phyloP scores from a whole-genome alignment of 2,329 filamentous ascomycete genomes.

The Pseudogymnoascus sp. region DNA sequence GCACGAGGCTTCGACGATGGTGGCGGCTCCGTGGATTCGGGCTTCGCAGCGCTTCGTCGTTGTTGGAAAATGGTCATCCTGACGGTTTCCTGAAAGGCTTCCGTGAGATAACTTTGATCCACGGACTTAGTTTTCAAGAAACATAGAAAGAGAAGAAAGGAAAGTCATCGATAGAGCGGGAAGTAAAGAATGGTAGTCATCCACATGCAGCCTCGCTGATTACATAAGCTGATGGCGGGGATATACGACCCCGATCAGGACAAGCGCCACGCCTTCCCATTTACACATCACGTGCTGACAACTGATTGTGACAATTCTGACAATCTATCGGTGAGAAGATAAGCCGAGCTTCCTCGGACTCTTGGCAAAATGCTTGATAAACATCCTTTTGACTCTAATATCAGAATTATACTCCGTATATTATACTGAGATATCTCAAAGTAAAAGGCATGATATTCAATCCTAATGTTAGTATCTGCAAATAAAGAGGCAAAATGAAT shows the following conservation, averaged over 20 bases:
- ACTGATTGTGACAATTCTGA: slow-evolving; percentile 3
- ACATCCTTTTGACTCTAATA: neutral
- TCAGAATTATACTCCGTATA: neutral
- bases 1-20: slow-evolving; percentile 2
- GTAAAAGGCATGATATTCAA: neutral
- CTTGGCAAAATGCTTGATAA: slow-evolving; percentile 3
- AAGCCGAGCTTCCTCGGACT: neutral
- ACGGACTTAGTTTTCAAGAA: neutral
- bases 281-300: slow-evolving; percentile 1
- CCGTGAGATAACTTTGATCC: neutral
- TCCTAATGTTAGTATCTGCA: neutral
- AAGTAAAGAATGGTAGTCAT: neutral
- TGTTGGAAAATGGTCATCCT: neutral
- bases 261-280: slow-evolving; percentile 7
- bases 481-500: neutral
- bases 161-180: neutral
- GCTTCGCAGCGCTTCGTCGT: neutral
- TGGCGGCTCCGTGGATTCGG: neutral
- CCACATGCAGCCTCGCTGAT: neutral
- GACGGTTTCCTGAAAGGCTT: neutral
- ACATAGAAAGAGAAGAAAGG: neutral
- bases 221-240: neutral
- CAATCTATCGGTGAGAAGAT: neutral
- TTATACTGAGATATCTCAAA: neutral
- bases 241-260: neutral